Base-by-base conservation (phyloP, 352 stramenopile genomes). In the Globisporangium canariense region DNA sequence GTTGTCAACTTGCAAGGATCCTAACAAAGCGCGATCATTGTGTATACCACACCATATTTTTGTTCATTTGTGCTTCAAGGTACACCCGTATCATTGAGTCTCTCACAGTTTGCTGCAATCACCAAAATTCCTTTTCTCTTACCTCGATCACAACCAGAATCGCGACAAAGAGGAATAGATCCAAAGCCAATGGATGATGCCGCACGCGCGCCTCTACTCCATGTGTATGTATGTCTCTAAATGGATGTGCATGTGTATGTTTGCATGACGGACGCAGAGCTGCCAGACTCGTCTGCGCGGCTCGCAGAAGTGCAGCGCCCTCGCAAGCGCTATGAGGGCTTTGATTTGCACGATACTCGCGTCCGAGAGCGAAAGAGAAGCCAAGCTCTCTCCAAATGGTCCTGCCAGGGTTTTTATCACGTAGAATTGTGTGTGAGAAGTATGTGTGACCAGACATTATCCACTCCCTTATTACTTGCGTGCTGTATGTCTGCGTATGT, bases 321-420 rank as follows among this genome's bases (percentile, higher is more conserved):
- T 58, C 59, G 38, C 32, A 65, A 58, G 59, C 32, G 25, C 38
- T 18, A 46, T 40, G 46, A 53, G 55, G 34, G 46, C 4, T 41
- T 50, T 18, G 36, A 54, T 46, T 46, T 45, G 80, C 80, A 89
- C 80, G 82, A 91, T 91, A 91, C 82, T 67, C 64, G 73, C 78
- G 77, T 91, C 82, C 80, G 56, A 91, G 22, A 91, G 41, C 65
- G 58, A 89, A 36, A 30, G 36, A 54, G 47, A 58, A 25, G 43
- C 43, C n/a, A 3, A 2, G 32, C 32, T 11, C 28, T 25, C 10
- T 51, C 52, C 45, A 43, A 43, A 57, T 88, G 83, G 83, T 91
- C 83, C 83, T 90, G 65, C 62, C 83, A 91, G 83, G 83, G 83
- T 91, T 91, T 91, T 91, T 90, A 88, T 88, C 83, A 85, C 83